Percentiles rank a stretch among this genome's conserved stretches.
These are phyloP conservation scores for Dactylellina parvicollis DNA, from an alignment of 2,329 filamentous ascomycete genomes.

Conservation along the genomic window DNA sequence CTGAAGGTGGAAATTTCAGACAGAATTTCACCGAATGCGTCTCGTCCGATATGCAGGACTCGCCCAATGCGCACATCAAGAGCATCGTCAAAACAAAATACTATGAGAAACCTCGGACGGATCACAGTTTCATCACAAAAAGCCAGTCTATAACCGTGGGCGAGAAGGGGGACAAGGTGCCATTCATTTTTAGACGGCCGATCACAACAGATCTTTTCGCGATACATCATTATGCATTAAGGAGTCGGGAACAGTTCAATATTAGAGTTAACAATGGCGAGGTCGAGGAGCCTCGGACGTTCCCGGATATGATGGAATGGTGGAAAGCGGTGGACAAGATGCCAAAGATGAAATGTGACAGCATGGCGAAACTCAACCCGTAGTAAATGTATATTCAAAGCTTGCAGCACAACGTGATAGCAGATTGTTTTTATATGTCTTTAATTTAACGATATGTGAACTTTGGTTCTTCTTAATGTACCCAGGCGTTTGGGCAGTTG, in stretches of 20 bases:
- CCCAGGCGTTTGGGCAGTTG: too few species aligned
- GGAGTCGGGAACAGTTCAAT: constrained; percentile 60
- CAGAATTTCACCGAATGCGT: constrained; percentile 59
- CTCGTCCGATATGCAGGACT: constrained; percentile 55
- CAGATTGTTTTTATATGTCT: too few species aligned
- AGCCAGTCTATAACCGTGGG: constrained; percentile 35
- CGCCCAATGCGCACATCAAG: constrained; percentile 60
- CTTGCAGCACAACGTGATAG: too few species aligned
- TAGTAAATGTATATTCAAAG: not conserved
- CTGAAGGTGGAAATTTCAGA: constrained; percentile 56
- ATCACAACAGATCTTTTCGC: constrained; percentile 59
- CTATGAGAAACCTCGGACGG: constrained; percentile 51
- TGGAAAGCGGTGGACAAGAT: constrained; percentile 38
- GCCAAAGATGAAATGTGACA: constrained; percentile 52
- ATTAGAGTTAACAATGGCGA: constrained; percentile 41
- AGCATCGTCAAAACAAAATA: constrained; percentile 59
- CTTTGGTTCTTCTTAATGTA: too few species aligned
- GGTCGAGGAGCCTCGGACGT: constrained; percentile 46
- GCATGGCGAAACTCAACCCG: constrained; percentile 38
- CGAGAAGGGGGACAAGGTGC: constrained; percentile 54
- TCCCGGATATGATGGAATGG: constrained; percentile 50
- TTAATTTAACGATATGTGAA: too few species aligned
- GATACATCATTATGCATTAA: constrained; percentile 60
- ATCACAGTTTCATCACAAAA: constrained; percentile 48
- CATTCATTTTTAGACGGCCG: constrained; percentile 57